phyloP scores from a whole-genome alignment of 495 filamentous ascomycete species.

The Rusavskia elegans region DNA sequence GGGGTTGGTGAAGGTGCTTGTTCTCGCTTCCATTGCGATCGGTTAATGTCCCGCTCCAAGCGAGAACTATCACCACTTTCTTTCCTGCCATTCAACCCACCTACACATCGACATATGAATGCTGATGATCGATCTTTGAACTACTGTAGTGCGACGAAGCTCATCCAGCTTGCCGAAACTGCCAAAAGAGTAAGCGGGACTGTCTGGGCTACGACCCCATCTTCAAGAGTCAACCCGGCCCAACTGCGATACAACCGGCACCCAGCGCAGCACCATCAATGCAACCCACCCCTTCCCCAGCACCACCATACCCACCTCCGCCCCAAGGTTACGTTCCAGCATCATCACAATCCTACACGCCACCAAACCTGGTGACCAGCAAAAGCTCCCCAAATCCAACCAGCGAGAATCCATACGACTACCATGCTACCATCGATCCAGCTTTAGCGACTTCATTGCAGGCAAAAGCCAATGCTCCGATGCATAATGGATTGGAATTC shows the following conservation, averaged over 20 bases:
- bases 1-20: slow-evolving; percentile 12
- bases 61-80: slow-evolving; percentile 18
- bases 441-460: slow-evolving; percentile 35
- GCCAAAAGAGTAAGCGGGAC: slow-evolving; percentile 94
- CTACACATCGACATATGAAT: no score
- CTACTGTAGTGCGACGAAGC: slow-evolving; percentile 77
- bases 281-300: slow-evolving; percentile 24
- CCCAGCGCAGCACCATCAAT: slow-evolving; percentile 35
- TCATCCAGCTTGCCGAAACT: slow-evolving; percentile 90
- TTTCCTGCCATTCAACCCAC: slow-evolving; percentile 14
- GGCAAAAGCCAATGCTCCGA: neutral
- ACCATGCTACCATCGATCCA: slow-evolving; percentile 58
- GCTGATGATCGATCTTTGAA: slow-evolving; percentile 2
- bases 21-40: slow-evolving; percentile 7
- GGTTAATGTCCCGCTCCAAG: slow-evolving; percentile 19
- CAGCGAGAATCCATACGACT: slow-evolving; percentile 39
- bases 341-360: slow-evolving; percentile 43
- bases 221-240: slow-evolving; percentile 75
- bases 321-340: slow-evolving; percentile 44
- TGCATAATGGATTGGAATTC: slow-evolving; percentile 17
- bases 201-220: slow-evolving; percentile 97
- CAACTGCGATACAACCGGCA: slow-evolving; percentile 65
- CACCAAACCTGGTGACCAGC: slow-evolving; percentile 23
- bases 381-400: slow-evolving; percentile 30
- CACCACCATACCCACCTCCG: slow-evolving; percentile 28